Evolutionary conservation across 2,329 filamentous ascomycete species (phyloP).

Genomic region (Paecilomyces sp.): DNA sequence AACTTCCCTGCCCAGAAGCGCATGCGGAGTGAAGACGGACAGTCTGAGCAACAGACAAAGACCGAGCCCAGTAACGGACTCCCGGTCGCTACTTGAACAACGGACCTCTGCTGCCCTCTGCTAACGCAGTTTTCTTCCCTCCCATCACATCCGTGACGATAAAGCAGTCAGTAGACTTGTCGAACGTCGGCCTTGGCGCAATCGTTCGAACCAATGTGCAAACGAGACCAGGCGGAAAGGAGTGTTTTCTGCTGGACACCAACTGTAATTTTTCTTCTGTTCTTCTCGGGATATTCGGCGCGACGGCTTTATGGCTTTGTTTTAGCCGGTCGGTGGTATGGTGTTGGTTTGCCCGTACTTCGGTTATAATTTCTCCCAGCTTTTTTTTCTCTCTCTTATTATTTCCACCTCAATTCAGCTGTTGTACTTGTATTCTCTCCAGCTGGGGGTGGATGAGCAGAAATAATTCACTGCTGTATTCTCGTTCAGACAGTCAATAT

Average conservation of each 20-base stretch:
- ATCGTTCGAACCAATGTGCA: background rate
- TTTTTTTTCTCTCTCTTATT: background rate
- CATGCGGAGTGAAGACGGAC: constrained; percentile 21
- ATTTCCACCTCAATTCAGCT: background rate
- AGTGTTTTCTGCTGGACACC: background rate
- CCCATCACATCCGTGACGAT: background rate
- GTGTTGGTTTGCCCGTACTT: background rate
- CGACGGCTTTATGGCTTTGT: background rate
- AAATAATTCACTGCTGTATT: background rate
- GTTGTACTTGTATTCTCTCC: background rate
- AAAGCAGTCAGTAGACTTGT: background rate
- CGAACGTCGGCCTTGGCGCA: background rate
- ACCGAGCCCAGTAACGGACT: constrained; percentile 21
- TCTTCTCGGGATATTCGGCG: background rate
- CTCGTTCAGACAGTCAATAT: background rate
- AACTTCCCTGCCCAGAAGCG: constrained; percentile 23
- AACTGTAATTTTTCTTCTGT: background rate
- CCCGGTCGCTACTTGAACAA: constrained; percentile 6
- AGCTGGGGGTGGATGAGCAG: background rate
- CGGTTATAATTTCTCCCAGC: background rate
- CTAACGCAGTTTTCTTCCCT: constrained; percentile 2
- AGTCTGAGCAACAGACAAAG: constrained; percentile 19
- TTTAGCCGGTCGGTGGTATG: background rate
- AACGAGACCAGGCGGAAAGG: background rate
- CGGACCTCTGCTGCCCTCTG: background rate